Evolutionary conservation across 2,329 filamentous ascomycete species (phyloP).

Genomic region (Akanthomyces dipterigenus): DNA sequence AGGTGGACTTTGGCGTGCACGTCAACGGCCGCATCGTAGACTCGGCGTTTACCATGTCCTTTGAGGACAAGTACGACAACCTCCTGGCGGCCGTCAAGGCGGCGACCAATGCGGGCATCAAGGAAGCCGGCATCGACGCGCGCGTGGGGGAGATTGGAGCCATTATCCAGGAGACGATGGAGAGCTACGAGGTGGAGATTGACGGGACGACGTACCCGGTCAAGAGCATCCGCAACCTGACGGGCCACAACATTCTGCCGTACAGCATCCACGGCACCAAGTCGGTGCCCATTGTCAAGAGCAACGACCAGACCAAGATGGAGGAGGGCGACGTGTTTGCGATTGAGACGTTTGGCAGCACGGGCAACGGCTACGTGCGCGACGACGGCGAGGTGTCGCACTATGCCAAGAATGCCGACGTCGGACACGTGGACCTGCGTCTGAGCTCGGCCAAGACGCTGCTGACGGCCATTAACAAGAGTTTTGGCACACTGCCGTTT

Average conservation of each 20-base stretch:
- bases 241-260: constrained; percentile 82
- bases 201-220: constrained; percentile 71
- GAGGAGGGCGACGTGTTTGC: constrained; percentile 94
- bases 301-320: constrained; percentile 86
- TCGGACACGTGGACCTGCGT: constrained; percentile 67
- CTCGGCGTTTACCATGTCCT: constrained; percentile 72
- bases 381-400: constrained; percentile 89
- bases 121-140: constrained; percentile 84
- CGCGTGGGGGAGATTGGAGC: constrained; percentile 80
- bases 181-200: constrained; percentile 84
- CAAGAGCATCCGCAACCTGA: constrained; percentile 81
- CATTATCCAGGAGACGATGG: constrained; percentile 84
- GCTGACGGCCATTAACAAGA: constrained; percentile 87
- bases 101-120: constrained; percentile 76
- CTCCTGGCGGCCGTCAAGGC: constrained; percentile 66
- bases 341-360: constrained; percentile 93
- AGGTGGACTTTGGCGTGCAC: constrained; percentile 77
- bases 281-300: constrained; percentile 90
- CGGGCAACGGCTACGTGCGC: constrained; percentile 78
- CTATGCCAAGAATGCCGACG: constrained; percentile 71
- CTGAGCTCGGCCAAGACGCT: constrained; percentile 79
- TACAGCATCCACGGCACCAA: constrained; percentile 91
- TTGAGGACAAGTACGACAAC: constrained; percentile 68
- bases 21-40: constrained; percentile 76
- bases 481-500: constrained; percentile 89